phyloP scores from a whole-genome alignment of 2,329 filamentous ascomycete species.

The Verticillium tricorpus region DNA sequence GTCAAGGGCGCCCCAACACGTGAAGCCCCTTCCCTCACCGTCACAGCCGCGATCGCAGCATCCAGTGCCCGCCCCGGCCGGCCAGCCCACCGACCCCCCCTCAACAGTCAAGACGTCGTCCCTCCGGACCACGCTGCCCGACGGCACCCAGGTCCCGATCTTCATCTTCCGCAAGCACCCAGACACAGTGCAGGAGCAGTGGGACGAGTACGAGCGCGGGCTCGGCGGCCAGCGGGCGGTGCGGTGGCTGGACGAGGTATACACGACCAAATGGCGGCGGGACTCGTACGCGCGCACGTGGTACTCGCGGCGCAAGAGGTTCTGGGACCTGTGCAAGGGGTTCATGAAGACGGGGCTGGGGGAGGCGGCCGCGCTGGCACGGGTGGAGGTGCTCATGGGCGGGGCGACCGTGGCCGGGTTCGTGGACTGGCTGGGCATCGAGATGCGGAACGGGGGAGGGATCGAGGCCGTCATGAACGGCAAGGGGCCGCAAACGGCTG shows the following conservation, averaged over 20 bases:
- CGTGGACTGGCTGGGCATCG: slow-evolving; percentile 1
- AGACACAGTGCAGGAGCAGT: slow-evolving; percentile 8
- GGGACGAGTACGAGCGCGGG: slow-evolving; percentile 11
- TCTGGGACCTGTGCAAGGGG: slow-evolving; percentile 9
- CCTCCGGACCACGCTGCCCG: not conserved
- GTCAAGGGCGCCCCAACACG: no score
- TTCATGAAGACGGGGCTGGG: slow-evolving; percentile 3
- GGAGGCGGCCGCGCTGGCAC: slow-evolving; percentile 5
- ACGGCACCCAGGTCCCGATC: slow-evolving; percentile 4
- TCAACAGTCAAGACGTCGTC: not conserved
- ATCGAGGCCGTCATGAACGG: not conserved
- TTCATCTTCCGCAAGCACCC: slow-evolving; percentile 8
- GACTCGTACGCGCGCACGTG: slow-evolving; percentile 6
- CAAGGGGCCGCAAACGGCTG: not conserved
- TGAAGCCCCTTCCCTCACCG: no score
- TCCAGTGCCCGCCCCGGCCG: not conserved
- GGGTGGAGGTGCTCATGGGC: not conserved
- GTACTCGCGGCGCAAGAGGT: slow-evolving; percentile 10
- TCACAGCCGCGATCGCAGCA: no score
- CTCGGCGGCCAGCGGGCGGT: slow-evolving; percentile 6
- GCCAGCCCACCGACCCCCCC: not conserved
- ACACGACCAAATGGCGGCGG: slow-evolving; percentile 10
- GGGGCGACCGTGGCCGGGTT: slow-evolving; percentile 3
- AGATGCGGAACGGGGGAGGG: not conserved
- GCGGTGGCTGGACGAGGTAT: slow-evolving; percentile 6